Conservation (phyloP, 352 stramenopile genomes). For the Pythium scleroteichum region DNA sequence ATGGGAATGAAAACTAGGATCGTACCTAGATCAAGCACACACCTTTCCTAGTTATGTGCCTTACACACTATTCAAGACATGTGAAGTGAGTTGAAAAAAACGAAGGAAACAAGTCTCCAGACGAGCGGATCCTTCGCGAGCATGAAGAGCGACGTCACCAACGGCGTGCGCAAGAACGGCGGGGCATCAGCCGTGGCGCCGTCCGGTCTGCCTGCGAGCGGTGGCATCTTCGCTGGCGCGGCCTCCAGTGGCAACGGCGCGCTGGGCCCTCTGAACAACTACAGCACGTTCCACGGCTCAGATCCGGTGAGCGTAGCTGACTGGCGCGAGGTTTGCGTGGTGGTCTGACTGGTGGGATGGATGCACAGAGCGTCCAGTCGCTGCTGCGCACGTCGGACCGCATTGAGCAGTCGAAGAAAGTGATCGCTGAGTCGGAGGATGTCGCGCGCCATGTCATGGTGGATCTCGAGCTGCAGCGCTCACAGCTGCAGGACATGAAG, state of each 20-base stretch:
- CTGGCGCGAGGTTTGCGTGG: no score
- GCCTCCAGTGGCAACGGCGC: conserved; percentile 32
- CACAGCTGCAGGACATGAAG: conserved; percentile 81
- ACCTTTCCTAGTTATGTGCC: no score
- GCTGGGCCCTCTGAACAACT: conserved; percentile 46
- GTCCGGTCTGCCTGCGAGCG: conserved; percentile 8
- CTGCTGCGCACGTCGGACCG: conserved; percentile 73
- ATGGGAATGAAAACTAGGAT: neutral
- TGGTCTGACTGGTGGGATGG: neutral
- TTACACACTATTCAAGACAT: neutral
- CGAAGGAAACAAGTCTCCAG: conserved; percentile 6
- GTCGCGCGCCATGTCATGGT: conserved; percentile 73
- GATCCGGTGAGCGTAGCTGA: conserved; percentile 41
- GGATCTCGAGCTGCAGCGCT: conserved; percentile 77
- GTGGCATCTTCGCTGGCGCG: conserved; percentile 28
- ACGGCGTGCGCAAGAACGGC: conserved; percentile 12
- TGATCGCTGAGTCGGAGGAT: conserved; percentile 64
- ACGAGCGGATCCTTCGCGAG: conserved; percentile 11
- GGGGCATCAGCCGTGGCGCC: neutral
- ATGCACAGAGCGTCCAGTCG: conserved; percentile 50
- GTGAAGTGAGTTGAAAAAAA: conserved; percentile 2
- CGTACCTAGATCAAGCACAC: no score
- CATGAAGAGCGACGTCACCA: conserved; percentile 15
- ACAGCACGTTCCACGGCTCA: conserved; percentile 64
- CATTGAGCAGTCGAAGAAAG: conserved; percentile 69